A percentile compares a stretch with the other conserved stretches of the same genome.
phyloP scores from a whole-genome alignment of 2,329 filamentous ascomycete genomes.

The Botrytis fabae region DNA sequence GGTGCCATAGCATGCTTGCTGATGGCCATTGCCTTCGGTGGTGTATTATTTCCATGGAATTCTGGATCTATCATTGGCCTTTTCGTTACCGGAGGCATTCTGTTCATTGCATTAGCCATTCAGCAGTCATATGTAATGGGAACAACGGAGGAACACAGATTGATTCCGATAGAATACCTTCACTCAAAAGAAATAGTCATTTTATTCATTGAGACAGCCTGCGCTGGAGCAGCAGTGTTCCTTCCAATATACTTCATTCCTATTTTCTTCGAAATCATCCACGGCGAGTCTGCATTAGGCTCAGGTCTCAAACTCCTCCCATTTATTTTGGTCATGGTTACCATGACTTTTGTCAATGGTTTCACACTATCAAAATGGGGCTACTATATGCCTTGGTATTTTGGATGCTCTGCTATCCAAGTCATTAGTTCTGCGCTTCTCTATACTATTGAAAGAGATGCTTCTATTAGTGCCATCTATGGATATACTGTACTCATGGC shows the following conservation, averaged over 20 bases:
- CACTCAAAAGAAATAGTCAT: constrained; percentile 42
- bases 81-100: constrained; percentile 48
- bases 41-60: constrained; percentile 38
- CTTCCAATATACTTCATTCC: constrained; percentile 46
- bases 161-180: constrained; percentile 40
- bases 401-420: constrained; percentile 26
- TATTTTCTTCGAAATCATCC: constrained; percentile 54
- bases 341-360: constrained; percentile 41
- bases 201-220: constrained; percentile 41
- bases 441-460: neutral
- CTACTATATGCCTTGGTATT: constrained; percentile 45
- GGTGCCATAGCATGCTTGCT: constrained; percentile 40
- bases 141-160: constrained; percentile 32
- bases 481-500: neutral
- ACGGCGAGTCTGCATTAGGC: constrained; percentile 50
- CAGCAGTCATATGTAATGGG: constrained; percentile 36
- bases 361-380: constrained; percentile 40
- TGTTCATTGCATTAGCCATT: constrained; percentile 31
- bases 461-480: neutral
- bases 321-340: constrained; percentile 42
- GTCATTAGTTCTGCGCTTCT: neutral
- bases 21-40: constrained; percentile 42
- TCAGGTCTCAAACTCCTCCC: constrained; percentile 44
- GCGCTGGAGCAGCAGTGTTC: constrained; percentile 42
- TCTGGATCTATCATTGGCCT: constrained; percentile 35